Conservation (phyloP, 2,329 filamentous ascomycete species). For the Diaporthe sp. region DNA sequence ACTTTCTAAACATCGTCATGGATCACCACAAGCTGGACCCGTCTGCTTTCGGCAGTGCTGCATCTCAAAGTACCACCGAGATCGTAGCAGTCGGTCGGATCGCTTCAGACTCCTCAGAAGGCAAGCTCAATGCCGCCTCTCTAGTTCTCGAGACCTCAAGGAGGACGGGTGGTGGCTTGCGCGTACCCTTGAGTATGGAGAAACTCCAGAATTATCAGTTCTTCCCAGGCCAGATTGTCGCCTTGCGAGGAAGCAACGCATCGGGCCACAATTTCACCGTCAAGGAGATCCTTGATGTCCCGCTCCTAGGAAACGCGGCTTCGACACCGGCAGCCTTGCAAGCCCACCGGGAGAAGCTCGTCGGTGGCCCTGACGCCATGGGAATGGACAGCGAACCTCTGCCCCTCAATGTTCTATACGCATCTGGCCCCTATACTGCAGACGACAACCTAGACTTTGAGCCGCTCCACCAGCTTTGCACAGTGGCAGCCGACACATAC, state of each 20-base stretch:
- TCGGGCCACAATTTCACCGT: constrained; percentile 88
- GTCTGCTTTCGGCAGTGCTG: constrained; percentile 87
- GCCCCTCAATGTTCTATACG: constrained; percentile 83
- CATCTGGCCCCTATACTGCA: constrained; percentile 90
- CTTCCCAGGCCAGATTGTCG: constrained; percentile 95
- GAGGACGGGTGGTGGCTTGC: constrained; percentile 83
- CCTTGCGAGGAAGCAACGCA: constrained; percentile 87
- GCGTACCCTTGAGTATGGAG: constrained; percentile 84
- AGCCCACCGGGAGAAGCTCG: constrained; percentile 77
- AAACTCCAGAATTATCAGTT: constrained; percentile 80
- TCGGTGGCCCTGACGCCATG: constrained; percentile 74
- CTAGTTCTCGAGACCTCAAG: constrained; percentile 91
- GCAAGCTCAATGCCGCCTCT: constrained; percentile 87
- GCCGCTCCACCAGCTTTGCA: constrained; percentile 85
- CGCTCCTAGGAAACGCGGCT: constrained; percentile 81
- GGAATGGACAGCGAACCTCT: constrained; percentile 70
- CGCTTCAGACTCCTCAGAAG: constrained; percentile 88
- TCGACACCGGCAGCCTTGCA: constrained; percentile 77
- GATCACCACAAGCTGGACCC: constrained; percentile 83
- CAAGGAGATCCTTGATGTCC: constrained; percentile 80
- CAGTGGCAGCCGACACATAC: constrained; percentile 79
- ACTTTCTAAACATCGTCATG: constrained; percentile 82
- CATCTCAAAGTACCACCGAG: constrained; percentile 85
- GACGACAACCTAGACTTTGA: constrained; percentile 95
- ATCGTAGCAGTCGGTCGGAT: constrained; percentile 93